A percentile compares a stretch with the other conserved stretches of the same genome.
Conservation (phyloP, 176 grass and related monocot species). For the Aegilops umbellulata region DNA sequence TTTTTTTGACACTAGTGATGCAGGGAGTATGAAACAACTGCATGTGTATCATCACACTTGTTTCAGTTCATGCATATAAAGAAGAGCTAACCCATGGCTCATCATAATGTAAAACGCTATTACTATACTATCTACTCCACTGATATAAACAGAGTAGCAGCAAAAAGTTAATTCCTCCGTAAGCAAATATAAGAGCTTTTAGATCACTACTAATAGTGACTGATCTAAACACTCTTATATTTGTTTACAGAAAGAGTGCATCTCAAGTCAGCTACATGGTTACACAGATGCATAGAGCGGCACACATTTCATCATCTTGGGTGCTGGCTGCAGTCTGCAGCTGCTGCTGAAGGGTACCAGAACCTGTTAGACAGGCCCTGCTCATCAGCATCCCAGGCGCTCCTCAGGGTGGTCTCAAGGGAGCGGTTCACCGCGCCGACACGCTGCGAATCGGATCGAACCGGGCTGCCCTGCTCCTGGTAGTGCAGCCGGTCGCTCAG, state of each 20-base stretch:
- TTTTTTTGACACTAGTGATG: no score
- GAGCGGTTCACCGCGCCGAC: conserved; percentile 21
- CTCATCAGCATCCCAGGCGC: conserved; percentile 42
- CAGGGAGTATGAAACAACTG: not conserved
- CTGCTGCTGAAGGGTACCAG: conserved; percentile 11
- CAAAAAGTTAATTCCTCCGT: not conserved
- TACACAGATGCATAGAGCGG: not conserved
- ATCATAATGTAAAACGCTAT: no score
- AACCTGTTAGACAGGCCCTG: conserved; percentile 43
- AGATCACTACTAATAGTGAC: no score
- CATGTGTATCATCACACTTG: not conserved
- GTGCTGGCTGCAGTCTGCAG: not conserved
- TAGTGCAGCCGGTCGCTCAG: conserved; percentile 19
- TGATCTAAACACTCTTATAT: no score
- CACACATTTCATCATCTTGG: conserved; percentile 28
- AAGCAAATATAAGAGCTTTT: no score
- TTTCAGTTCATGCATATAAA: not conserved
- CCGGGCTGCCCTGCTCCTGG: conserved; percentile 37
- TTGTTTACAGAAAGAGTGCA: no score
- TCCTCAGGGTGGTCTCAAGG: conserved; percentile 33
- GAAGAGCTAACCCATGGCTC: no score
- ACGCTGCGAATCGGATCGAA: conserved; percentile 4
- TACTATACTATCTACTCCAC: not conserved
- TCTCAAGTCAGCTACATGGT: not conserved
- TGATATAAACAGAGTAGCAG: not conserved